Evolutionary conservation across 1,139 yeast genomes (phyloP), one percentile per base, ranked within the genome.

Genomic region (Candida buenavistaensis): DNA sequence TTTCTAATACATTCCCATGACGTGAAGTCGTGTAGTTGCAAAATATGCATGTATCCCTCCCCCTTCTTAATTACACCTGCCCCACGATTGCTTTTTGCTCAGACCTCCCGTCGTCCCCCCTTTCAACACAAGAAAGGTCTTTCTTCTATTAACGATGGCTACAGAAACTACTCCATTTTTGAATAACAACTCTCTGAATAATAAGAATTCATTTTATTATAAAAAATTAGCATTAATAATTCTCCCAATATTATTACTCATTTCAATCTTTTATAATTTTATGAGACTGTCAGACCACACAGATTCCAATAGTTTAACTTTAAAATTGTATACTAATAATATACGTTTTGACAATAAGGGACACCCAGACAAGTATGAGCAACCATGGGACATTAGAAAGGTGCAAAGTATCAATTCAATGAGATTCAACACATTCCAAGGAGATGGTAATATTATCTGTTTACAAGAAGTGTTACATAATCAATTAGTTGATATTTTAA

Each of bases 391-490:
- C 26, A 30, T 38, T 17, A 39, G 46, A 22, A 61, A 80, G 23
- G 63, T 59, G 37, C 50, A 48, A 5, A 57, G 61, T 15, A 57
- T 75, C 5, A 55, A 64, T 24, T 57, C 75, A 10, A 75, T 78
- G 40, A 46, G 47, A 19, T 60, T 55, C 40, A 55, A 60, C 37
- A 62, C 74, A 5, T 39, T 39, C n/a, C 43, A 47, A 7, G 60
- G 64, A 8, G 45, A 51, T 30, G 68, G 64, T 33, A 66, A 56
- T 36, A 54, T 60, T 4, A 41, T 78, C 7, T 70, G 79, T 32
- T 59, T 78, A 24, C 83, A 78, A 48, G 83, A 78, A 48, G 82
- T 73, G 13, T 57, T 75, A 35, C 62, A 68, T 46, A 60, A 72
- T 44, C 83, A 78, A 47, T 53, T 78, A 28, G 47, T 55, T 13